Conservation (phyloP, 352 stramenopile genomes). For the Globisporangium spinosum region DNA sequence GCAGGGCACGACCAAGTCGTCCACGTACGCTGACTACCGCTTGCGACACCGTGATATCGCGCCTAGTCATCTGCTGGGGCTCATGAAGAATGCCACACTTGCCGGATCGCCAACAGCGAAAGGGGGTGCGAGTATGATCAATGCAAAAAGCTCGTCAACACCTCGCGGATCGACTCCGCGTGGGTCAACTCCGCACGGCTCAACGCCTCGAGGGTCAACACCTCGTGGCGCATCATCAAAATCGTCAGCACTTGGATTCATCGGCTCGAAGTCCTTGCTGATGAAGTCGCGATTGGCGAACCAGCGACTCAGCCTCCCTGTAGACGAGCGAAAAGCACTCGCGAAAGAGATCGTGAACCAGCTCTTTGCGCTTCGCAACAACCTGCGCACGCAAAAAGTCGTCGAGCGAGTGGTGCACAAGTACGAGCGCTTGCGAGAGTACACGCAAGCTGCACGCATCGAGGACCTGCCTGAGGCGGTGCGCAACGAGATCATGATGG, state of each 20-base stretch:
- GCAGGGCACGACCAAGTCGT: conserved; percentile 37
- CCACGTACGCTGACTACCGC: conserved; percentile 76
- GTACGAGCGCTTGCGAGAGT: conserved; percentile 62
- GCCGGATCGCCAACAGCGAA: conserved; percentile 22
- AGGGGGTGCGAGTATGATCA: conserved; percentile 9
- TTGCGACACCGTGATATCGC: conserved; percentile 70
- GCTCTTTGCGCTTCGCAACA: conserved; percentile 35
- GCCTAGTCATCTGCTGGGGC: conserved; percentile 55
- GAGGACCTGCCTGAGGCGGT: conserved; percentile 54
- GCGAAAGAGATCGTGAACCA: conserved; percentile 54
- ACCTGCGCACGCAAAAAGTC: conserved; percentile 46
- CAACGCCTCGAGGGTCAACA: conserved; percentile 3
- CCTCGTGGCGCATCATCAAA: neutral
- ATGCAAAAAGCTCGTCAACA: neutral
- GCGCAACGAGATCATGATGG: conserved; percentile 32
- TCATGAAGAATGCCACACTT: conserved; percentile 31
- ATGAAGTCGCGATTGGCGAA: conserved; percentile 42
- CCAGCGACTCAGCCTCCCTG: conserved; percentile 30
- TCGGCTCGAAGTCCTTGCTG: conserved; percentile 42
- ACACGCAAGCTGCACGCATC: conserved; percentile 38
- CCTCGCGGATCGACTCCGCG: neutral
- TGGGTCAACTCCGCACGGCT: neutral
- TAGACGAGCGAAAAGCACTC: conserved; percentile 39
- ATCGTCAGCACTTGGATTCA: neutral
- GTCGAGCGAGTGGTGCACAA: conserved; percentile 72